Percentiles rank a stretch among this genome's conserved stretches.
phyloP scores from a whole-genome alignment of 345 rosid species.

The Geranium brycei region DNA sequence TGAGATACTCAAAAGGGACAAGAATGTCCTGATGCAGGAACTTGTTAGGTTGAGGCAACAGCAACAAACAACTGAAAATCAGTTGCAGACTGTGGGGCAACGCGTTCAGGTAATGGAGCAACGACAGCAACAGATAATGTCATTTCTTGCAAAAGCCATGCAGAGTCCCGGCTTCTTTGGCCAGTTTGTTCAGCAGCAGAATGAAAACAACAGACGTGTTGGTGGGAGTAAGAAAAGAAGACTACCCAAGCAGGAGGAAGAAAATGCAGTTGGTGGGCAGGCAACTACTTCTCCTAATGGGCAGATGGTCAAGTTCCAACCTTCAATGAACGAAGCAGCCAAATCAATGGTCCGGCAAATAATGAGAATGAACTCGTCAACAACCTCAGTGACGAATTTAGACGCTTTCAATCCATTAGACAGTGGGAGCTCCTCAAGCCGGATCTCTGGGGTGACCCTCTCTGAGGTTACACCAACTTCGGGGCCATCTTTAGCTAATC shows the following conservation, averaged over 20 bases:
- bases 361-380: slow-evolving; percentile 33
- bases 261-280: slow-evolving; percentile 19
- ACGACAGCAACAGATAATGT: slow-evolving; percentile 83
- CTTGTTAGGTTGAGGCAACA: slow-evolving; percentile 77
- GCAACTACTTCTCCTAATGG: slow-evolving; percentile 26
- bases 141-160: slow-evolving; percentile 73
- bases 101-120: slow-evolving; percentile 85
- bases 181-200: slow-evolving; percentile 64
- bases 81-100: slow-evolving; percentile 59
- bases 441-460: slow-evolving; percentile 12
- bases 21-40: slow-evolving; percentile 82
- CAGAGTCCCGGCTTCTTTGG: slow-evolving; percentile 62
- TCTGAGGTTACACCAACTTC: slow-evolving; percentile 32
- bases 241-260: slow-evolving; percentile 46
- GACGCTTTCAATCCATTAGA: slow-evolving; percentile 26
- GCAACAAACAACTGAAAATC: slow-evolving; percentile 60
- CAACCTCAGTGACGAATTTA: slow-evolving; percentile 29
- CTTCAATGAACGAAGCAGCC: slow-evolving; percentile 51
- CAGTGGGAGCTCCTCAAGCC: slow-evolving; percentile 19
- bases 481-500: slow-evolving; percentile 19
- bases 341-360: slow-evolving; percentile 48
- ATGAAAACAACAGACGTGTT: slow-evolving; percentile 42
- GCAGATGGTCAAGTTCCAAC: slow-evolving; percentile 59
- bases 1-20: slow-evolving; percentile 71
- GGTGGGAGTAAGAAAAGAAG: slow-evolving; percentile 63